A percentile compares a stretch with the other conserved stretches of the same genome.
Evolutionary conservation across 2,329 filamentous ascomycete species (phyloP).

Genomic region (Pyrenophora seminiperda): DNA sequence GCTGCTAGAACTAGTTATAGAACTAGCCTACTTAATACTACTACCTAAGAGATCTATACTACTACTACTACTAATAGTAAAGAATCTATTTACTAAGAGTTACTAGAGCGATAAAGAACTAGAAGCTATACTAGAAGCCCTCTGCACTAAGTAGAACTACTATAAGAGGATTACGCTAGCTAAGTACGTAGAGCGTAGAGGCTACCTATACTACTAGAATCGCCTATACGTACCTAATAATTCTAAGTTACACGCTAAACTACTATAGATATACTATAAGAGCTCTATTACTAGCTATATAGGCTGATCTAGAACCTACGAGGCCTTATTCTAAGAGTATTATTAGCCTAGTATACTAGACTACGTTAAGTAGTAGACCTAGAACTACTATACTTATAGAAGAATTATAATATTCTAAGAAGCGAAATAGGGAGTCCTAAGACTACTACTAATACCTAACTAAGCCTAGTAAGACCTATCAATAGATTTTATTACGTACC

Average conservation of each 20-base stretch:
- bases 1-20: neutral
- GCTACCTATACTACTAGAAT: neutral
- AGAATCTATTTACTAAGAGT: neutral
- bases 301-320: neutral
- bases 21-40: neutral
- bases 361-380: neutral
- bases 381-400: neutral
- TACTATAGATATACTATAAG: neutral
- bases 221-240: neutral
- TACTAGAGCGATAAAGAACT: neutral
- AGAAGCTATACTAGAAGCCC: neutral
- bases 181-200: neutral
- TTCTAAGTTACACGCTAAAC: neutral
- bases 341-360: neutral
- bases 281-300: neutral
- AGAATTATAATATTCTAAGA: neutral
- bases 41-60: neutral
- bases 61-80: neutral
- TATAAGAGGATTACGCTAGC: too few relatives aligned
- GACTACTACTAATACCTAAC: slow-evolving; percentile 1
- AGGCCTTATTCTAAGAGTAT: neutral
- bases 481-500: neutral
- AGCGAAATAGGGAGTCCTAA: neutral
- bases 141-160: neutral
- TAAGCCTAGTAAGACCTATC: neutral